Conservation (phyloP, 1,284 basidiomycete genomes). For the Cryptococcus sp. region DNA sequence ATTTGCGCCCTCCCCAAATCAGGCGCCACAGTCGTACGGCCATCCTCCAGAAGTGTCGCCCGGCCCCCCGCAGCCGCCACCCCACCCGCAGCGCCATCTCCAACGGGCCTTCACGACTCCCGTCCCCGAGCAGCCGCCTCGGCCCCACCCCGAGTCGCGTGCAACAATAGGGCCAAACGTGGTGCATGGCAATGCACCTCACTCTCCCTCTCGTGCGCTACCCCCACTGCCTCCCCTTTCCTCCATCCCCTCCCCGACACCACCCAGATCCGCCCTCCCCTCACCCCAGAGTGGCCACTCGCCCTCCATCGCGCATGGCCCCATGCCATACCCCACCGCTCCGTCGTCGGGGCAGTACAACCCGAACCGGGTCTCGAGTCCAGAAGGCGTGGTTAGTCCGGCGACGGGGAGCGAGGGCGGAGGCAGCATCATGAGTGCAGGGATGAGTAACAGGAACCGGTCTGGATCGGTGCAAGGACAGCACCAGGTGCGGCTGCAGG, state of each 20-base stretch:
- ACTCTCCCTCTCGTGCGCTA: constrained; percentile 34
- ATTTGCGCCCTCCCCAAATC: constrained; percentile 5
- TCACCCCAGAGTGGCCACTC: constrained; percentile 6
- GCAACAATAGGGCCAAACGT: constrained; percentile 16
- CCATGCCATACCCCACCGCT: constrained; percentile 4
- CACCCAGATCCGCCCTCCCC: constrained; percentile 7
- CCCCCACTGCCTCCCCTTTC: constrained; percentile 31
- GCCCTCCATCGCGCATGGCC: neutral
- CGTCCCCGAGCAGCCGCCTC: constrained; percentile 3
- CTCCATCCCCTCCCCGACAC: constrained; percentile 11
- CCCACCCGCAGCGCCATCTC: constrained; percentile 43
- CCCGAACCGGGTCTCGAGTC: constrained; percentile 30
- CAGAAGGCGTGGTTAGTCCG: constrained; percentile 32
- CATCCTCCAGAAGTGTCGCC: constrained; percentile 12
- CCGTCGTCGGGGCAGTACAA: neutral
- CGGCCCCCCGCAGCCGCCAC: constrained; percentile 41
- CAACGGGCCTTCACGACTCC: constrained; percentile 40
- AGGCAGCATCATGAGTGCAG: constrained; percentile 25
- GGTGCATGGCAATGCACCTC: constrained; percentile 8
- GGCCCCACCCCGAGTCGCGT: constrained; percentile 17
- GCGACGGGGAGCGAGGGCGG: constrained; percentile 18
- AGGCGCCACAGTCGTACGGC: constrained; percentile 4
- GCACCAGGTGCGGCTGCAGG: constrained; percentile 48
- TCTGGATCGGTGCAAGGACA: constrained; percentile 20
- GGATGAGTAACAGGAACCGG: constrained; percentile 21